Base-by-base conservation (phyloP, 2,329 filamentous ascomycete species). In the Triangularia setosa region DNA sequence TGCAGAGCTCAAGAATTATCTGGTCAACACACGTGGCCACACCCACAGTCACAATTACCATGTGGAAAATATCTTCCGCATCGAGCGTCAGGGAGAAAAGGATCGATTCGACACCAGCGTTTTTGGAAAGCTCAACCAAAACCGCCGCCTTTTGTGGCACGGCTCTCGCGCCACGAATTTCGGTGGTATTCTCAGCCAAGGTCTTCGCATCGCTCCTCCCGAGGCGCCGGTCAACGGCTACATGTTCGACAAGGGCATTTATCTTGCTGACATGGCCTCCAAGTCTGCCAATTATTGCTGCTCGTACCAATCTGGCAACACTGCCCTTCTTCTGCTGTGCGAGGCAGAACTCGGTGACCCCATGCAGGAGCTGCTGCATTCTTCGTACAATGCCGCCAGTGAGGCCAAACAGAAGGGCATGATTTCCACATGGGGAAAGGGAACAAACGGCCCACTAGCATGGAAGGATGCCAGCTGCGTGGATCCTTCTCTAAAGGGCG, bases 211-310 rank as follows among this genome's bases (percentile, higher is more conserved):
- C 69, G 93, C 93, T 6, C 93, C 93, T 0, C 89, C 90, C 0
- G 89, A 96, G 75, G 92, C 92, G 0, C 93, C 92, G 0, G 87
- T 87, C 0, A 84, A 82, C 4, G 91, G 91, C 1, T 93, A 94
- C 79, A 94, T 94, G 90, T 96, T 96, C 69, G 92, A 90, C 64
- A 96, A 96, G 76, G 92, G 92, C 54, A 90, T 96, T 56, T 96
- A 96, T 73, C 84, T 96, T 1, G 92, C 92, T 2, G 92, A 96
- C 72, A 93, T 93, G 83, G 90, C 87, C 0, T 90, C 86, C 73
- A 96, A 96, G 77, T 92, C 89, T 1, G 91, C 91, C 16, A 86
- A 86, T 70, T 96, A 96, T 78, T 95, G 91, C 74, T 83, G 76
- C 60, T 74, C 86, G 0, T 74, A 77, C 68, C 83, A 79, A 65